Percentiles rank a stretch among this genome's conserved stretches.
Conservation (phyloP, 306 rosid genomes). For the Ammopiptanthus mongolicus region DNA sequence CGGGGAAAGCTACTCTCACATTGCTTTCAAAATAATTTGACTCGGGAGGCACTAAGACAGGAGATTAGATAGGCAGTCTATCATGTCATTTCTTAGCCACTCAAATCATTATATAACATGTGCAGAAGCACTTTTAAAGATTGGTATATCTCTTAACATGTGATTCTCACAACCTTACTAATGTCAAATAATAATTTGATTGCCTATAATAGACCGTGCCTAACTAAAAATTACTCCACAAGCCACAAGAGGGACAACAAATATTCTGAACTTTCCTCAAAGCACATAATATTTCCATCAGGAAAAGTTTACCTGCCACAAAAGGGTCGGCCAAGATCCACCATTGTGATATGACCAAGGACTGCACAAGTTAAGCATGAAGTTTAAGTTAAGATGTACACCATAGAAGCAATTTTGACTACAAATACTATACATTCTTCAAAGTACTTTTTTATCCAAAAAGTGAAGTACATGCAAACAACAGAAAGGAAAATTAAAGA, state of each 20-base stretch:
- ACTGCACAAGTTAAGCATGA: conserved; percentile 40
- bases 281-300: background rate
- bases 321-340: conserved; percentile 98
- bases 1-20: too few relatives aligned
- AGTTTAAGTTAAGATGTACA: conserved; percentile 8
- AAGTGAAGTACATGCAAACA: background rate
- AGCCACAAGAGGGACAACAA: background rate
- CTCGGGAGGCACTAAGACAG: too few relatives aligned
- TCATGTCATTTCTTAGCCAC: too few relatives aligned
- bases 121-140: background rate
- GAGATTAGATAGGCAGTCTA: too few relatives aligned
- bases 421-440: background rate
- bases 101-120: too few relatives aligned
- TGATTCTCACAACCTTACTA: background rate
- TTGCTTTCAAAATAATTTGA: too few relatives aligned
- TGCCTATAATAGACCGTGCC: background rate
- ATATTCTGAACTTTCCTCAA: too few relatives aligned
- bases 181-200: background rate
- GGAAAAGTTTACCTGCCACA: conserved; percentile 76
- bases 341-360: conserved; percentile 99
- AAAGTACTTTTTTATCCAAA: background rate
- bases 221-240: background rate
- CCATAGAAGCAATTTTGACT: background rate
- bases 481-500: background rate
- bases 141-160: background rate